Evolutionary conservation across 75 land plant genomes (phyloP).

Genomic region (Gnetum montanum): DNA sequence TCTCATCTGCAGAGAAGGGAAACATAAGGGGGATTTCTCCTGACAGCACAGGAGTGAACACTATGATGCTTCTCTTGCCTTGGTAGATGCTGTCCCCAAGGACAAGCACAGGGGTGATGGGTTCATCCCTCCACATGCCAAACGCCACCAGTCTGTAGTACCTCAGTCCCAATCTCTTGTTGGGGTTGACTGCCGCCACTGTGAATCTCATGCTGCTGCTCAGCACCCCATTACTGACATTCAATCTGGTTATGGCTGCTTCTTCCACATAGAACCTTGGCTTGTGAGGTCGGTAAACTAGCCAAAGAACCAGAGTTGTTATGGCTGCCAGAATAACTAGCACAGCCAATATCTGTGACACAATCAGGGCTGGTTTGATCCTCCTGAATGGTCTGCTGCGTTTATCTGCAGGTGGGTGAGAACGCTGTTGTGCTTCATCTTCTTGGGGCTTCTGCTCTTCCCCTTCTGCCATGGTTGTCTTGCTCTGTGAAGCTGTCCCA

Average conservation of each 20-base stretch:
- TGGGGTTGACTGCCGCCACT: slow-evolving; percentile 12
- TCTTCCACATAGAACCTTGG: slow-evolving; percentile 25
- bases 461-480: no score
- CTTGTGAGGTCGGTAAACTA: slow-evolving; percentile 36
- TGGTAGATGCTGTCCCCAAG: slow-evolving; percentile 8
- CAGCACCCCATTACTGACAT: slow-evolving; percentile 13
- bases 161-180: slow-evolving; percentile 1
- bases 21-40: slow-evolving; percentile 12
- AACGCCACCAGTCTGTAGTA: slow-evolving; percentile 15
- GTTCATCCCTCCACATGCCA: slow-evolving; percentile 11
- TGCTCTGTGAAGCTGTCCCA: no score
- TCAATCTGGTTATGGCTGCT: slow-evolving; percentile 32
- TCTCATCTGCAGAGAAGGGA: background rate
- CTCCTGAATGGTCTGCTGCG: no score
- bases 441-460: no score
- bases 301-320: slow-evolving; percentile 27
- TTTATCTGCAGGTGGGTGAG: no score
- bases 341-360: no score
- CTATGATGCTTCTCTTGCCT: slow-evolving; percentile 4
- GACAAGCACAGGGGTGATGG: slow-evolving; percentile 8
- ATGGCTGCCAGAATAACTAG: slow-evolving; percentile 23
- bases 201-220: slow-evolving; percentile 21
- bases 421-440: no score
- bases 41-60: slow-evolving; percentile 4
- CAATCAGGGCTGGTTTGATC: no score